Conservation (phyloP, 139 green algal genomes). For the Eudorina sp. region DNA sequence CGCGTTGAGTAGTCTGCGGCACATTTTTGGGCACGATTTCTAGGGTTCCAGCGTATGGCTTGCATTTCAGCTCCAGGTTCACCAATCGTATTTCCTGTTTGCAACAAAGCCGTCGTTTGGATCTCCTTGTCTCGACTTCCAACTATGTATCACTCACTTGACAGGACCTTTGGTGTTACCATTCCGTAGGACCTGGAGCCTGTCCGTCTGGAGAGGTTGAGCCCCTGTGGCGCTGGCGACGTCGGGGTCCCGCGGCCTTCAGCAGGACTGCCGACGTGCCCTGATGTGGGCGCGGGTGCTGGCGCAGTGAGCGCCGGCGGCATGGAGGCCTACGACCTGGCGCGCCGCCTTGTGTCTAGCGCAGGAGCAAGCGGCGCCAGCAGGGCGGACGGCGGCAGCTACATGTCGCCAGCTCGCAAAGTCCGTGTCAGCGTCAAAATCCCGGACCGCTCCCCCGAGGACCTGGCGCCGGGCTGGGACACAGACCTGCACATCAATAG, state of each 20-base stretch:
- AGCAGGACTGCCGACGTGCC: not conserved
- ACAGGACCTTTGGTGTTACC: too few relatives aligned
- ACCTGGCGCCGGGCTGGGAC: conserved; percentile 23
- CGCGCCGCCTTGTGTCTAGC: conserved; percentile 23
- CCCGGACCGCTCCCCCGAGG: conserved; percentile 20
- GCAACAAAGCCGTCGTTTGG: too few relatives aligned
- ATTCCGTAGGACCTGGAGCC: conserved; percentile 9
- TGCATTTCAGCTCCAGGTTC: too few relatives aligned
- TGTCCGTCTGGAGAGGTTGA: conserved; percentile 10
- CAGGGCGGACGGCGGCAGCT: not conserved
- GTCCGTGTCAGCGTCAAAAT: conserved; percentile 45
- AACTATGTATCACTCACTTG: too few relatives aligned
- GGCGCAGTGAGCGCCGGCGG: too few relatives aligned
- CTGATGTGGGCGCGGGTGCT: too few relatives aligned
- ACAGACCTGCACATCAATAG: not conserved
- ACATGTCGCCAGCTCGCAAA: not conserved
- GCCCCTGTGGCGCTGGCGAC: not conserved
- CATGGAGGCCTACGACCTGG: conserved; percentile 28
- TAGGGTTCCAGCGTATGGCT: too few relatives aligned
- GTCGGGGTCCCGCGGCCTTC: not conserved
- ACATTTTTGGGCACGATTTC: too few relatives aligned
- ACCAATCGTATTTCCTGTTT: too few relatives aligned
- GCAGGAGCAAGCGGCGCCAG: not conserved
- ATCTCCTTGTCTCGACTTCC: too few relatives aligned
- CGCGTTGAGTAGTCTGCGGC: too few relatives aligned